Evolutionary conservation across 2,329 filamentous ascomycete species (phyloP), one percentile per base, ranked within the genome.

Genomic region (Moelleriella libera): DNA sequence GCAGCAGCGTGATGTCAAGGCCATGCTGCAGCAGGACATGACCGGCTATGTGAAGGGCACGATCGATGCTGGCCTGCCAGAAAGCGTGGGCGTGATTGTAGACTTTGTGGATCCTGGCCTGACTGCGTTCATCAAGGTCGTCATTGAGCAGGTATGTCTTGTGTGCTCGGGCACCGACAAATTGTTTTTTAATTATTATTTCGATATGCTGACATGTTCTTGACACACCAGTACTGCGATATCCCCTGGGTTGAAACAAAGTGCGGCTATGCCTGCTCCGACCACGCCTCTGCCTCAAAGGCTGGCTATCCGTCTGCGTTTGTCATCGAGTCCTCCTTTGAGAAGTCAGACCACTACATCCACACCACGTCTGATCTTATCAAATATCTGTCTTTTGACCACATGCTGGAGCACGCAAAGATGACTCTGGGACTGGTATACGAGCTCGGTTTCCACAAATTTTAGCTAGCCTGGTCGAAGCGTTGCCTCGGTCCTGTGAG

Each of bases 11-110:
- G 80, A 90, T 54, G 75, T 97, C 63, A 94, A 90, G 68, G 90
- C 90, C 34, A 97, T 97, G 92, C 77, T 97, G 47, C 90, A 97
- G 69, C 90, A 97, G 67, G 90, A 97, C 65, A 97, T 97, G 90
- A 94, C 88, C 1, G 90, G 90, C 14, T 96, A 84, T 62, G 76
- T 88, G 5, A 80, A 89, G 62, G 82, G 82, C 58, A 94, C 88
- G 0, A 68, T 92, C 21, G 85, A 92, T 54, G 83, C 86, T 3
- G 88, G 88, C 50, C 74, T 86, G 64, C 76, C 80, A 5, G 90
- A 96, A 71, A 83, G 81, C 43, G 85, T 97, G 3, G 90, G 90
- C 42, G 86, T 97, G 46, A 94, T 97, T 58, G 88, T 85, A 5
- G 90, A 97, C 65, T 96, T 76, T 57, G 90, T 97, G 43, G 85